Evolutionary conservation across 2,329 filamentous ascomycete species (phyloP).

Genomic region (Akanthomyces lecanii): DNA sequence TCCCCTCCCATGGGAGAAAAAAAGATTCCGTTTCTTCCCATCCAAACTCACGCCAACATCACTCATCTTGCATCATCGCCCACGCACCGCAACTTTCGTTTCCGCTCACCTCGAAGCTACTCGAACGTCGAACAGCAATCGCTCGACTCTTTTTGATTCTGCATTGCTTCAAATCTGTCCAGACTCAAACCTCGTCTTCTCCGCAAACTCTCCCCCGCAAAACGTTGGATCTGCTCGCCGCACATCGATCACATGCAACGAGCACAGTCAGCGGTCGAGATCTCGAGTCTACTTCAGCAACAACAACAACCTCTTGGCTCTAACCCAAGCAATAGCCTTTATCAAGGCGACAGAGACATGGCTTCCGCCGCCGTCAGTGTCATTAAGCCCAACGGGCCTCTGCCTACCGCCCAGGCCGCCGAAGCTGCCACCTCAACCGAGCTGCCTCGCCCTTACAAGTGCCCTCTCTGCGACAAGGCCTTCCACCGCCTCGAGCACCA

Average conservation of each 20-base stretch:
- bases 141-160: not conserved
- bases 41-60: conserved; percentile 16
- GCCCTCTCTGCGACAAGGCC: conserved; percentile 94
- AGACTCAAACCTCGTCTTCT: not conserved
- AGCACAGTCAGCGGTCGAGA: conserved; percentile 68
- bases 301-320: conserved; percentile 23
- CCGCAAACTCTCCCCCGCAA: not conserved
- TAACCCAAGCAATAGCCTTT: conserved; percentile 24
- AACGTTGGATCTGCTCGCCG: conserved; percentile 15
- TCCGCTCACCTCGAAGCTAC: conserved; percentile 3
- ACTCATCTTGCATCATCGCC: not conserved
- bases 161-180: not conserved
- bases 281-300: conserved; percentile 68
- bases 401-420: conserved; percentile 58
- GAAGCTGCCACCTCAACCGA: conserved; percentile 54
- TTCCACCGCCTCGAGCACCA: conserved; percentile 98
- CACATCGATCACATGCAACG: conserved; percentile 66
- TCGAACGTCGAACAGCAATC: not conserved
- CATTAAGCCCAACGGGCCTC: conserved; percentile 58
- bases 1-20: conserved; percentile 20
- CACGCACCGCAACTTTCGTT: conserved; percentile 11
- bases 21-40: conserved; percentile 21
- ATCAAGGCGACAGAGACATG: conserved; percentile 43
- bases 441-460: conserved; percentile 95
- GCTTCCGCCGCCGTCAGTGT: conserved; percentile 47